Percentiles rank a stretch among this genome's conserved stretches.
Conservation (phyloP, 2,329 filamentous ascomycete species). For the Microsporum ferrugineum region DNA sequence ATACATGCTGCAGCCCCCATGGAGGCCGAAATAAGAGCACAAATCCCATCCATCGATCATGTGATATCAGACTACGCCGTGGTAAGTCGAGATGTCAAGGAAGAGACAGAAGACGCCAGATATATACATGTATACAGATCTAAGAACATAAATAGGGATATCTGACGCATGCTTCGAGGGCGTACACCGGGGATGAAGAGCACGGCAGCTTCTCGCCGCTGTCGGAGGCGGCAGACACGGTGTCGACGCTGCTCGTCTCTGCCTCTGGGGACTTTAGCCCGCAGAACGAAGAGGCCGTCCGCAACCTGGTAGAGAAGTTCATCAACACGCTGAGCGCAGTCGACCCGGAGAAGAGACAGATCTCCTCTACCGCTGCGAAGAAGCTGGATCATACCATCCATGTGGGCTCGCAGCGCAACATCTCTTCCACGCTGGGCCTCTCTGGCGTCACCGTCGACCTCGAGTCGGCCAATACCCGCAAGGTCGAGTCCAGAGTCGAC, state of each 20-base stretch:
- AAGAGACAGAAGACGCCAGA: neutral
- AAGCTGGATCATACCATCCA: slow-evolving; percentile 90
- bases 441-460: slow-evolving; percentile 76
- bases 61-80: slow-evolving; percentile 85
- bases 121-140: neutral
- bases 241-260: slow-evolving; percentile 82
- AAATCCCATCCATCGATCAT: slow-evolving; percentile 78
- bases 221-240: slow-evolving; percentile 67
- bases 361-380: slow-evolving; percentile 59
- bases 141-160: slow-evolving; percentile 49
- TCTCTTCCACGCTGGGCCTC: slow-evolving; percentile 88
- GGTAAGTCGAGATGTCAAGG: slow-evolving; percentile 23
- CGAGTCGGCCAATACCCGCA: slow-evolving; percentile 81
- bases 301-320: slow-evolving; percentile 78
- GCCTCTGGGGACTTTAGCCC: slow-evolving; percentile 73
- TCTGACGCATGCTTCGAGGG: slow-evolving; percentile 79
- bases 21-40: slow-evolving; percentile 76
- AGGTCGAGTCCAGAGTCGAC: slow-evolving; percentile 95
- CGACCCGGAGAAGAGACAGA: slow-evolving; percentile 54
- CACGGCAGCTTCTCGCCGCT: slow-evolving; percentile 60
- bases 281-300: slow-evolving; percentile 65
- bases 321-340: slow-evolving; percentile 65
- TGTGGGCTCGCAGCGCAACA: slow-evolving; percentile 85
- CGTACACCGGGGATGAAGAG: slow-evolving; percentile 65
- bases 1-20: slow-evolving; percentile 36